Conservation (phyloP, 2,329 filamentous ascomycete genomes). For the Bipolaris oryzae region DNA sequence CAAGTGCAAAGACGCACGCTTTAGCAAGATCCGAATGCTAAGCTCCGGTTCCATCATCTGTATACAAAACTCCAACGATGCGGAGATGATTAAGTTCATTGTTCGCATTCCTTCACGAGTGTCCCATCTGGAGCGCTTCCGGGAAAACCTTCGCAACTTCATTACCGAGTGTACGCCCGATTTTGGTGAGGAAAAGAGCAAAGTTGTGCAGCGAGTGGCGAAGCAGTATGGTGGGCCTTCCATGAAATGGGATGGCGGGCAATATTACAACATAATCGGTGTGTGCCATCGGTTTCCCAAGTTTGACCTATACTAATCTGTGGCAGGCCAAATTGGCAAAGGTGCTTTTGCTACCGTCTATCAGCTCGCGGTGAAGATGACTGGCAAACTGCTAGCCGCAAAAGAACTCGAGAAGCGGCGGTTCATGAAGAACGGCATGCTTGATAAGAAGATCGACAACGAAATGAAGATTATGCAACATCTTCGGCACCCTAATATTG, state of each 20-base stretch:
- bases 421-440: slow-evolving; percentile 88
- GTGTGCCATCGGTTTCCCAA: slow-evolving; percentile 1
- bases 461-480: slow-evolving; percentile 96
- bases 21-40: slow-evolving; percentile 66
- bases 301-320: slow-evolving; percentile 6
- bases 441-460: slow-evolving; percentile 92
- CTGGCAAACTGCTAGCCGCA: slow-evolving; percentile 83
- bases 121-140: slow-evolving; percentile 70
- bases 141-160: slow-evolving; percentile 71
- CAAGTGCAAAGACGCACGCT: slow-evolving; percentile 52
- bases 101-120: slow-evolving; percentile 79
- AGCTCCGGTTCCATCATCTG: slow-evolving; percentile 74
- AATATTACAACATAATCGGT: slow-evolving; percentile 78
- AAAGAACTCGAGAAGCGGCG: slow-evolving; percentile 94
- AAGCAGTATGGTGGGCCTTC: slow-evolving; percentile 53
- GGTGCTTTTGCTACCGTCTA: slow-evolving; percentile 96
- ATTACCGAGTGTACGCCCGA: slow-evolving; percentile 52
- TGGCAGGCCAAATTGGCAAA: slow-evolving; percentile 74
- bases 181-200: slow-evolving; percentile 30
- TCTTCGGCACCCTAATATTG: slow-evolving; percentile 85
- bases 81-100: slow-evolving; percentile 76
- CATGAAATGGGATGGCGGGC: slow-evolving; percentile 82
- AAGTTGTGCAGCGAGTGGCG: slow-evolving; percentile 32
- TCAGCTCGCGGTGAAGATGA: slow-evolving; percentile 82
- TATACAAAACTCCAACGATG: slow-evolving; percentile 61